phyloP scores from a whole-genome alignment of 371 early-diverging fungal genomes.

The Nosema muscidifuracis region DNA sequence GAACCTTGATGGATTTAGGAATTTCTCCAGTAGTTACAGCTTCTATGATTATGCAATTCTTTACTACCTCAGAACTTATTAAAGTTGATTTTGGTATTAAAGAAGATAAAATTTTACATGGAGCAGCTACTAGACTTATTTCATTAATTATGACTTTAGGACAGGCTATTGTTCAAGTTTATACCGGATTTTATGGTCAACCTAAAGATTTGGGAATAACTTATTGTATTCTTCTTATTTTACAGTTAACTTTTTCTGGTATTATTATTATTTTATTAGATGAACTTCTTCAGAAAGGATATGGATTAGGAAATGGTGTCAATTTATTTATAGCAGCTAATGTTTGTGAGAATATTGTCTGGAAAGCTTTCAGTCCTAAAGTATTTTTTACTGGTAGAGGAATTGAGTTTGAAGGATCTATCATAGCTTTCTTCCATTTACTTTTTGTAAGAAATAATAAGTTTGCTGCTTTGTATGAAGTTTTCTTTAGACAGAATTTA shows the following conservation, averaged over 20 bases:
- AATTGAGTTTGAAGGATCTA: constrained; percentile 95
- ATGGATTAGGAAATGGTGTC: constrained; percentile 98
- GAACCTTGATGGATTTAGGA: constrained; percentile 98
- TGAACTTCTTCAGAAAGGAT: constrained; percentile 99
- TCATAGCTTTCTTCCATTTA: constrained; percentile 86
- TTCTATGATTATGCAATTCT: constrained; percentile 95
- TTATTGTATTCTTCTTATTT: constrained; percentile 78
- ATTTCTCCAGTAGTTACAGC: constrained; percentile 97
- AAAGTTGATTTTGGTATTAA: constrained; percentile 91
- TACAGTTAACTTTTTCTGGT: constrained; percentile 91
- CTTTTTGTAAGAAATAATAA: constrained; percentile 88
- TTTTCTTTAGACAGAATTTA: constrained; percentile 84
- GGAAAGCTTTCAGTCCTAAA: constrained; percentile 93
- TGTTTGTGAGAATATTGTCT: constrained; percentile 95
- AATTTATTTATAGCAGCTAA: constrained; percentile 98
- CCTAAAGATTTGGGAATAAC: constrained; percentile 83
- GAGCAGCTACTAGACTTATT: constrained; percentile 82
- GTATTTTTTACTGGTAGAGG: constrained; percentile 91
- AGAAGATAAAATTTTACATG: constrained; percentile 92
- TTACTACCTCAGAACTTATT: constrained; percentile 86
- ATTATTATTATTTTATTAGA: constrained; percentile 91
- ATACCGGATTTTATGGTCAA: constrained; percentile 91
- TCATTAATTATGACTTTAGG: constrained; percentile 81
- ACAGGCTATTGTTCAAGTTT: constrained; percentile 89
- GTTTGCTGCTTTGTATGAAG: constrained; percentile 89